Base-by-base conservation (phyloP, 306 rosid genomes). In the Glycine soja region DNA sequence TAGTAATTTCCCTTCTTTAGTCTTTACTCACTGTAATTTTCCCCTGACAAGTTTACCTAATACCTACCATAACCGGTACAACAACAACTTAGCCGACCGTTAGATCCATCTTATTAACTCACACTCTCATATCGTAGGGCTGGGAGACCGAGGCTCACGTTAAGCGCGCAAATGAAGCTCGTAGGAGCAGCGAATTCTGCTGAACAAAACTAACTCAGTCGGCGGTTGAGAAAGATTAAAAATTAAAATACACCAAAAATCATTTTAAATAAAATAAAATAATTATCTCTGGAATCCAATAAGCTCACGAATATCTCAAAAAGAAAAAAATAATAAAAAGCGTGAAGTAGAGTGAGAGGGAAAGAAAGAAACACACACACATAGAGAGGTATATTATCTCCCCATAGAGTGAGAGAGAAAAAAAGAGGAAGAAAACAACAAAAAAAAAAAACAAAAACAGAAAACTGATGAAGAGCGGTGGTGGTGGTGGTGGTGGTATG, bases 401-500 rank as follows among this genome's bases (percentile, higher is more conserved):
- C 5, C 12, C 46, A 63, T 14, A 34, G 48, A 65, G 13, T 74
- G 72, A 47, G 65, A 54, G 10, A 67, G 45, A 51, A 40, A 67
- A 24, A 30, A 53, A 52, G 24, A 69, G 80, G 58, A 67, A 70
- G 80, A 54, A 45, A 38, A 38, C 43, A 38, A 38, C n/a, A n/a
- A 38, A 70, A 3, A 38, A 38, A 70, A 64, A 36, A 48, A 24
- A 24, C 13, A 16, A 43, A 24, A 24, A 24, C 30, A 24, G 30
- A 43, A n/a, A 42, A 51, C n/a, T 18, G 78, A 85, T 88, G 92
- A 91, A 92, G 92, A 82, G 87, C 86, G 43, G 43, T 38, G 43
- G 30, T 24, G 30, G 30, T 24, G 24, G 42, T 42, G 50, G 50
- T 45, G 90, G 85, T 76, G 85, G 56, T 16, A 47, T 87, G 54